Conservation (phyloP, 2,329 filamentous ascomycete genomes). For the Hirsutella rhossiliensis region DNA sequence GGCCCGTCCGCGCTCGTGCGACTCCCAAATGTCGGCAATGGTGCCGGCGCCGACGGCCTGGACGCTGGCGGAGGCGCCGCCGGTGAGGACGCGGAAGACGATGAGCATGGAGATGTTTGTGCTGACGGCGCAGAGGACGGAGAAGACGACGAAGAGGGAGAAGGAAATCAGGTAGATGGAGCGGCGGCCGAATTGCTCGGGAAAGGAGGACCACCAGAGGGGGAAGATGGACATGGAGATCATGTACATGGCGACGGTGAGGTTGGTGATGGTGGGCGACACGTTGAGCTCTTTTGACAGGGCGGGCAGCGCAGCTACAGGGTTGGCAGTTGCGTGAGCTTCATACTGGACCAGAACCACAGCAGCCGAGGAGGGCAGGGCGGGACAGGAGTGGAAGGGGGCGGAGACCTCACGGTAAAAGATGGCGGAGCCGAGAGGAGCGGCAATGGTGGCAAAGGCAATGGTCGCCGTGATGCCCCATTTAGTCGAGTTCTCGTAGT, state of each 20-base stretch:
- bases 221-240: slow-evolving; percentile 74
- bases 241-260: slow-evolving; percentile 73
- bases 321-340: slow-evolving; percentile 1
- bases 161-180: slow-evolving; percentile 73
- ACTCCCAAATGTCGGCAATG: slow-evolving; percentile 71
- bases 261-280: slow-evolving; percentile 55
- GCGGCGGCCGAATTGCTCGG: slow-evolving; percentile 58
- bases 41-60: slow-evolving; percentile 77
- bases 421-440: slow-evolving; percentile 75
- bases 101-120: slow-evolving; percentile 65
- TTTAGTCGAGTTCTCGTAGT: slow-evolving; percentile 64
- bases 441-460: slow-evolving; percentile 62
- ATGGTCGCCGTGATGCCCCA: slow-evolving; percentile 75
- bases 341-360: neutral
- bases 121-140: slow-evolving; percentile 55
- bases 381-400: neutral
- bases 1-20: slow-evolving; percentile 58
- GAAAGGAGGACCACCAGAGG: slow-evolving; percentile 78
- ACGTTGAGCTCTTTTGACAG: slow-evolving; percentile 51
- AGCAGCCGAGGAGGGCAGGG: too few species aligned
- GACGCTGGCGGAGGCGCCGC: slow-evolving; percentile 67
- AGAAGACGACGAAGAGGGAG: slow-evolving; percentile 58
- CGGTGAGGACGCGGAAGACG: slow-evolving; percentile 60
- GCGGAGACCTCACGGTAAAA: slow-evolving; percentile 53
- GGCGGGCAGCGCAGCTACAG: slow-evolving; percentile 52